Percentiles rank a stretch among this genome's conserved stretches.
phyloP scores from a whole-genome alignment of 192 early-diverging fungal species.

The Dimargaris verticillata region DNA sequence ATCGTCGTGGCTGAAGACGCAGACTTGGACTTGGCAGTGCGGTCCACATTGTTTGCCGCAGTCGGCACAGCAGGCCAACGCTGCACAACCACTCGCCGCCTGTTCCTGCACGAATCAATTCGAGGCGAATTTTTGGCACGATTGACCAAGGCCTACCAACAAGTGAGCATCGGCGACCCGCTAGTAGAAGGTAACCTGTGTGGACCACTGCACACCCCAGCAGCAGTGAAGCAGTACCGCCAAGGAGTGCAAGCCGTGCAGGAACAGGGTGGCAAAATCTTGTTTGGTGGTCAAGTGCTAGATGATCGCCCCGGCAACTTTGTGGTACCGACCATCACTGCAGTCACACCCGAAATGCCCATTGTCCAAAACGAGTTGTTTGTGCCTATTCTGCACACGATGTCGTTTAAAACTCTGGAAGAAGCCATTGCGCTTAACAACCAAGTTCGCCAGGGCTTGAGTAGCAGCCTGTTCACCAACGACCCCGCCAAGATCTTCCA shows the following conservation, averaged over 20 bases:
- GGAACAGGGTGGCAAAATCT: constrained; percentile 67
- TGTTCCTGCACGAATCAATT: constrained; percentile 76
- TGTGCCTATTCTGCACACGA: constrained; percentile 82
- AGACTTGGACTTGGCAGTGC: constrained; percentile 72
- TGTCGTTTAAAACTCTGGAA: constrained; percentile 58
- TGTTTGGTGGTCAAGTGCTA: constrained; percentile 70
- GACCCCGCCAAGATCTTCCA: constrained; percentile 68
- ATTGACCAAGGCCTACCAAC: constrained; percentile 67
- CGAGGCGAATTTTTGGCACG: constrained; percentile 67
- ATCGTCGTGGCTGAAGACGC: constrained; percentile 86
- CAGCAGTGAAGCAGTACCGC: constrained; percentile 59
- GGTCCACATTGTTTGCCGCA: constrained; percentile 80
- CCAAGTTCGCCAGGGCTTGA: constrained; percentile 73
- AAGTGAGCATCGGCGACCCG: constrained; percentile 80
- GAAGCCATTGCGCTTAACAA: constrained; percentile 85
- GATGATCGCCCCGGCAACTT: constrained; percentile 61
- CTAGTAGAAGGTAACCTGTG: constrained; percentile 65
- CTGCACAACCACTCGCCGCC: constrained; percentile 83
- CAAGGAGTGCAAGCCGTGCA: constrained; percentile 62
- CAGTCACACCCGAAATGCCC: constrained; percentile 48
- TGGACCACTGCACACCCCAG: constrained; percentile 80
- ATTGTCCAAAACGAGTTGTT: constrained; percentile 89
- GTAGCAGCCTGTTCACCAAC: constrained; percentile 69
- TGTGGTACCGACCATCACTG: constrained; percentile 86
- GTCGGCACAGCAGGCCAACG: constrained; percentile 92